phyloP scores from a whole-genome alignment of 2,329 filamentous ascomycete genomes.

The Scortechinia acanthostroma region DNA sequence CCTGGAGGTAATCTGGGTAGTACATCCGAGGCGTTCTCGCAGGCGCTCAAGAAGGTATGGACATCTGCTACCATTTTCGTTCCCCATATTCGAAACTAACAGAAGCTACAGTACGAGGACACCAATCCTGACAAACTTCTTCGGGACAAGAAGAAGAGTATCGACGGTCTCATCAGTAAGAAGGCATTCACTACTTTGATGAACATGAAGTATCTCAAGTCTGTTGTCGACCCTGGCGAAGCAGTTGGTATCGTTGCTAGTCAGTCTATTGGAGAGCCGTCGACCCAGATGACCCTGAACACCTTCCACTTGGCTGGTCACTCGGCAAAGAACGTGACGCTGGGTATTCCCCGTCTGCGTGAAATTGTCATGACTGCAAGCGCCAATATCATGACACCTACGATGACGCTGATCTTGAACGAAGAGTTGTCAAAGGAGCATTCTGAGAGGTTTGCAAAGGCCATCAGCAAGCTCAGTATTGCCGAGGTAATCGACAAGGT shows the following conservation, averaged over 20 bases:
- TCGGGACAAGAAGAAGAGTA: constrained; percentile 9
- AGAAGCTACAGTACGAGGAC: constrained; percentile 46
- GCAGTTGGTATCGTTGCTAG: constrained; percentile 94
- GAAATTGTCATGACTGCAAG: constrained; percentile 99
- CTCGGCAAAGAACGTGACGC: constrained; percentile 95
- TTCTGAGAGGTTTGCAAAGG: constrained; percentile 78
- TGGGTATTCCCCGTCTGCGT: constrained; percentile 92
- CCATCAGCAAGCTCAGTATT: constrained; percentile 78
- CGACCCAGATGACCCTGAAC: constrained; percentile 98
- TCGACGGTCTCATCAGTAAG: constrained; percentile 34
- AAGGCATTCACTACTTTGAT: constrained; percentile 79
- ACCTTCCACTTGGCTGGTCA: constrained; percentile 99
- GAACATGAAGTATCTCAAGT: constrained; percentile 86
- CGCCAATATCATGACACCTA: constrained; percentile 78
- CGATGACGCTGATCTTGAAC: constrained; percentile 77
- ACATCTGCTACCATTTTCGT: too few species aligned
- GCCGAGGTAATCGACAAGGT: constrained; percentile 78
- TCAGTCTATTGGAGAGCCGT: constrained; percentile 93
- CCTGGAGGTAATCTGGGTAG: constrained; percentile 1
- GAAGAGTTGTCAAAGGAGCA: constrained; percentile 63
- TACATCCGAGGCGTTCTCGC: neutral
- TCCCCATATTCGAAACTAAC: too few species aligned
- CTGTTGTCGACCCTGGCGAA: constrained; percentile 88
- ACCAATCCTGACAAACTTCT: constrained; percentile 19
- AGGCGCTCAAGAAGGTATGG: neutral